Evolutionary conservation across 225 moss, liverwort and hornwort species (phyloP).

Genomic region (Anthoceros angustus): DNA sequence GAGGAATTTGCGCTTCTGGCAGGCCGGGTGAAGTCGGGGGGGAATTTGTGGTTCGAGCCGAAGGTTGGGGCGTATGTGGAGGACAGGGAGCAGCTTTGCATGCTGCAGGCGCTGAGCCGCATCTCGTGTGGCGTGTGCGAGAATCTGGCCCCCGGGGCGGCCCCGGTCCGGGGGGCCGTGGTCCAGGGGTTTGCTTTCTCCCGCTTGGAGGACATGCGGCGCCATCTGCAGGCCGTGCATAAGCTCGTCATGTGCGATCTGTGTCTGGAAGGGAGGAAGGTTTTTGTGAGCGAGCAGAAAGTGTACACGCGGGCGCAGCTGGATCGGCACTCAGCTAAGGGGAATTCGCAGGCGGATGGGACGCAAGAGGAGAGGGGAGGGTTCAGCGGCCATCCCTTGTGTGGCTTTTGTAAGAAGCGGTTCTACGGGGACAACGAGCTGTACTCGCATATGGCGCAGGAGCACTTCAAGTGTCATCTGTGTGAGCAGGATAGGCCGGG

Average conservation of each 20-base stretch:
- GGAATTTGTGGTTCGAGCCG: slow-evolving; percentile 49
- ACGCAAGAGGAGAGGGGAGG: slow-evolving; percentile 95
- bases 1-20: slow-evolving; percentile 27
- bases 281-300: slow-evolving; percentile 82
- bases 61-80: slow-evolving; percentile 84
- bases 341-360: slow-evolving; percentile 94
- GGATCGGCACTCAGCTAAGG: slow-evolving; percentile 63
- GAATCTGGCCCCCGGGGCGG: slow-evolving; percentile 22
- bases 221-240: slow-evolving; percentile 60
- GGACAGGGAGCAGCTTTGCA: slow-evolving; percentile 59
- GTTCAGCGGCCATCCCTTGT: slow-evolving; percentile 84
- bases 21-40: slow-evolving; percentile 27
- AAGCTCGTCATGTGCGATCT: slow-evolving; percentile 88
- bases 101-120: slow-evolving; percentile 85
- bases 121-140: slow-evolving; percentile 78
- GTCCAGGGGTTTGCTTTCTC: slow-evolving; percentile 80
- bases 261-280: slow-evolving; percentile 87
- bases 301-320: slow-evolving; percentile 64
- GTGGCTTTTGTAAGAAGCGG: slow-evolving; percentile 86
- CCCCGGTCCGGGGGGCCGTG: slow-evolving; percentile 52
- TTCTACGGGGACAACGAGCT: slow-evolving; percentile 97
- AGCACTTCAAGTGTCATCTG: slow-evolving; percentile 90
- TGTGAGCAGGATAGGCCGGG: slow-evolving; percentile 86
- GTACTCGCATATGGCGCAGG: slow-evolving; percentile 91
- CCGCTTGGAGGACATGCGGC: slow-evolving; percentile 63